These are phyloP conservation scores for Saccharomyces hybrid DNA, from an alignment of 1,139 yeast species.

Conservation along the genomic window DNA sequence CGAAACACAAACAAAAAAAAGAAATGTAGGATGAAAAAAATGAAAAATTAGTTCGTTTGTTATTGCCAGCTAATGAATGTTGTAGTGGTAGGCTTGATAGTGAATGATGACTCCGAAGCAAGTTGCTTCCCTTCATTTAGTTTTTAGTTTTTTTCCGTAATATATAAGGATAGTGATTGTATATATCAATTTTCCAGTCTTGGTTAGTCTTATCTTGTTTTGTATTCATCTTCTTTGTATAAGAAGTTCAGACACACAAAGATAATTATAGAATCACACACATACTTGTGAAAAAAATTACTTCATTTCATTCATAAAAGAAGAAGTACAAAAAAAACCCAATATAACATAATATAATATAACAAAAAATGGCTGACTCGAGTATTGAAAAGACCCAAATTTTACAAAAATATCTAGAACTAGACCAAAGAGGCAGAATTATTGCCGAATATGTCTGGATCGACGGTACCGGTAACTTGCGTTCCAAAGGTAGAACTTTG, in stretches of 20 bases:
- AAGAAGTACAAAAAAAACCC: background rate
- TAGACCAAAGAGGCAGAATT: constrained; percentile 78
- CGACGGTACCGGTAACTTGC: constrained; percentile 83
- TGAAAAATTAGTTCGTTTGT: background rate
- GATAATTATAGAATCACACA: background rate
- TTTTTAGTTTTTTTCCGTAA: background rate
- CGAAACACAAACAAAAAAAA: background rate
- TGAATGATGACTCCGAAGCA: background rate
- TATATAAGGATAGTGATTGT: background rate
- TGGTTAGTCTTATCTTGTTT: background rate
- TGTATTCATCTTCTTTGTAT: background rate
- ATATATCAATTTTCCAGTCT: background rate
- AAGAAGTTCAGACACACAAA: background rate
- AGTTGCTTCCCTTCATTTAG: background rate
- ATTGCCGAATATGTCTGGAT: constrained; percentile 98
- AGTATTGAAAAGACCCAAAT: constrained; percentile 62
- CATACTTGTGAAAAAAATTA: background rate
- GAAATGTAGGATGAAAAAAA: background rate
- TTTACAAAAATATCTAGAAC: constrained; percentile 70
- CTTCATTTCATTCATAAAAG: background rate
- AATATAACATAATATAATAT: constrained; percentile 4
- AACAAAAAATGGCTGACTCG: constrained; percentile 36
- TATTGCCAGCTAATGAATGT: background rate
- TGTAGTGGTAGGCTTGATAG: background rate
- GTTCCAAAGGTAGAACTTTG: constrained; percentile 92